Conservation (phyloP, 1,139 yeast species). For the Pichia sp. region DNA sequence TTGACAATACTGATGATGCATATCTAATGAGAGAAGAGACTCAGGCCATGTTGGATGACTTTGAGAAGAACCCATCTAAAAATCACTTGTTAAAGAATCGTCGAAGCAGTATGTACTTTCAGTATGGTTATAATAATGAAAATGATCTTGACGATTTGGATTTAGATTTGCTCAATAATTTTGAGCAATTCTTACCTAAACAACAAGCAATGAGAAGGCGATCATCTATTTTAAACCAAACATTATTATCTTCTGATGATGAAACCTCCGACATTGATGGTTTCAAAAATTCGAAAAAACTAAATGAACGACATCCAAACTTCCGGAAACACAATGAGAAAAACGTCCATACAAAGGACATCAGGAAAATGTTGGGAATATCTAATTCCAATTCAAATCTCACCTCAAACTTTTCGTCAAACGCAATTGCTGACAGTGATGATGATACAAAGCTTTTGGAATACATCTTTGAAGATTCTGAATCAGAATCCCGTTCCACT, state of each 20-base stretch:
- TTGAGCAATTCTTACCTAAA: conserved; percentile 17
- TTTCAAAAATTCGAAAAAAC: conserved; percentile 1
- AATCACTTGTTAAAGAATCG: conserved; percentile 7
- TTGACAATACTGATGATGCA: conserved; percentile 20
- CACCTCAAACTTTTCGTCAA: conserved; percentile 12
- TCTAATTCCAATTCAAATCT: conserved; percentile 11
- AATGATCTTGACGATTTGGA: conserved; percentile 28
- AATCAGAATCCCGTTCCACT: conserved; percentile 7
- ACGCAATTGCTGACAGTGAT: conserved; percentile 23
- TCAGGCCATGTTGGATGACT: conserved; percentile 37
- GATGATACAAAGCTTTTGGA: conserved; percentile 27
- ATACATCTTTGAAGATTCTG: conserved; percentile 26
- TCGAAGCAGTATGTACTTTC: conserved; percentile 15
- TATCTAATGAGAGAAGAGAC: conserved; percentile 39
- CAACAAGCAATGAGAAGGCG: conserved; percentile 17
- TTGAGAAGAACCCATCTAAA: conserved; percentile 29
- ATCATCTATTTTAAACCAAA: conserved; percentile 21
- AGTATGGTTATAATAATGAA: conserved; percentile 8
- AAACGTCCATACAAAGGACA: conserved; percentile 12
- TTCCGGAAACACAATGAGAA: not conserved
- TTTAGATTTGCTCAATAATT: conserved; percentile 15
- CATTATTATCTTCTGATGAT: conserved; percentile 21
- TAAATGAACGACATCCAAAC: conserved; percentile 7
- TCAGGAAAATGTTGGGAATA: conserved; percentile 16
- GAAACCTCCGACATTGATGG: conserved; percentile 12